Evolutionary conservation across 345 rosid species (phyloP).

Genomic region (Raphanus sativus): DNA sequence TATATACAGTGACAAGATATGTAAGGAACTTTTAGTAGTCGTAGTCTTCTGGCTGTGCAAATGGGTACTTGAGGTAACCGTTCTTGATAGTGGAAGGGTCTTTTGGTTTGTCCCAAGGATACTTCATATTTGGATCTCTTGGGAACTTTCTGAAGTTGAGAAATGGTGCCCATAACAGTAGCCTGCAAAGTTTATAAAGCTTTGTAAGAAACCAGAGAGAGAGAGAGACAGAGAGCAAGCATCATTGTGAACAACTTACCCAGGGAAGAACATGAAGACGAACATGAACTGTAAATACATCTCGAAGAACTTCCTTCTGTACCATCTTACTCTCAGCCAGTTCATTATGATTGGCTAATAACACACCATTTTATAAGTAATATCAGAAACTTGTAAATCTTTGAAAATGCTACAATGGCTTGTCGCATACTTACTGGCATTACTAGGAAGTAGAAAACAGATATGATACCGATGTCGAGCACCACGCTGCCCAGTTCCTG

Average conservation of each 20-base stretch:
- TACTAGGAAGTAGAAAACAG: constrained; percentile 68
- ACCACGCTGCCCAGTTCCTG: constrained; percentile 49
- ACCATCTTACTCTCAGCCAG: constrained; percentile 87
- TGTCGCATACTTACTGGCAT: constrained; percentile 61
- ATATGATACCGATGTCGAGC: constrained; percentile 57
- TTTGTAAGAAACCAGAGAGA: background rate
- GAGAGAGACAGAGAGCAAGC: background rate
- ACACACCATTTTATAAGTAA: background rate
- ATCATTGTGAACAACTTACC: constrained; percentile 42
- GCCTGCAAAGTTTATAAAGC: constrained; percentile 38
- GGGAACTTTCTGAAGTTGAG: constrained; percentile 92
- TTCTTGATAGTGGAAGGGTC: constrained; percentile 59
- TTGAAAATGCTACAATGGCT: background rate
- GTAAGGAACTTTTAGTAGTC: constrained; percentile 32
- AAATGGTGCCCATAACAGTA: constrained; percentile 85
- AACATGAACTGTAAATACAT: constrained; percentile 91
- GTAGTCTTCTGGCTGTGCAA: constrained; percentile 80
- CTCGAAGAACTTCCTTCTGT: constrained; percentile 75
- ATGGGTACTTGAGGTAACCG: constrained; percentile 62
- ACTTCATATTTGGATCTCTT: constrained; percentile 74
- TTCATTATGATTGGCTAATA: constrained; percentile 87
- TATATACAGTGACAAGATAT: constrained; percentile 12
- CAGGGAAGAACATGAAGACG: constrained; percentile 88
- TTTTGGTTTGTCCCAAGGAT: constrained; percentile 83
- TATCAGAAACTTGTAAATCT: background rate